These are phyloP conservation scores for Syzygium malaccense DNA, from an alignment of 441 rosid species.

Conservation along the genomic window DNA sequence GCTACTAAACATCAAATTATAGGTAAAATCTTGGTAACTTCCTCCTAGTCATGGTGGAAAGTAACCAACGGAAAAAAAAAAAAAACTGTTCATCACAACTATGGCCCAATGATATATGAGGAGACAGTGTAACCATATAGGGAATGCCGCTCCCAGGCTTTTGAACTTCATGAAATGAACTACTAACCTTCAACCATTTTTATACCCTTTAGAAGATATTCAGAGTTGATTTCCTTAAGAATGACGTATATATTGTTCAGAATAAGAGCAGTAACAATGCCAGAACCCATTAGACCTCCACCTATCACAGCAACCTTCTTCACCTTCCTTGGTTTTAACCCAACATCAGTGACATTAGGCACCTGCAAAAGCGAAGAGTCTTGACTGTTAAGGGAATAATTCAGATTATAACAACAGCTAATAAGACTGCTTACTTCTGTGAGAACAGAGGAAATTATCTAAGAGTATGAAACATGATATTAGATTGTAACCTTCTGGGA, in stretches of 20 bases:
- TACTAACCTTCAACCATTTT: slow-evolving; percentile 66
- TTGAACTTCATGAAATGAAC: not conserved
- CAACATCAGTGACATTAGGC: slow-evolving; percentile 77
- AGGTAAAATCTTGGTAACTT: not conserved
- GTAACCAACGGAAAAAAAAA: not conserved
- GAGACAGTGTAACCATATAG: not conserved
- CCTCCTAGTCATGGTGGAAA: not conserved
- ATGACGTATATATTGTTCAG: slow-evolving; percentile 57
- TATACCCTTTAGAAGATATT: slow-evolving; percentile 73
- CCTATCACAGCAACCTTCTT: slow-evolving; percentile 94
- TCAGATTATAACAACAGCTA: not conserved
- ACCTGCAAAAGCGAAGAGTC: slow-evolving; percentile 43
- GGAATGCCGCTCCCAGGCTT: not conserved
- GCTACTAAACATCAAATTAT: not conserved
- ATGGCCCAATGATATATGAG: not conserved
- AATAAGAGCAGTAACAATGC: slow-evolving; percentile 82
- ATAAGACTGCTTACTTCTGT: not conserved
- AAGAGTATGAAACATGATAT: not conserved
- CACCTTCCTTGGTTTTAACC: slow-evolving; percentile 70
- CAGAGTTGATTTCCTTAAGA: slow-evolving; percentile 85
- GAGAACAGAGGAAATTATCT: not conserved
- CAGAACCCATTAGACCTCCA: slow-evolving; percentile 99
- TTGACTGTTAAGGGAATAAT: not conserved
- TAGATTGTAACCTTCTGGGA: not conserved
- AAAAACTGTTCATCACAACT: not conserved